phyloP scores from a whole-genome alignment of 345 rosid genomes.

The Citrus unshiu region DNA sequence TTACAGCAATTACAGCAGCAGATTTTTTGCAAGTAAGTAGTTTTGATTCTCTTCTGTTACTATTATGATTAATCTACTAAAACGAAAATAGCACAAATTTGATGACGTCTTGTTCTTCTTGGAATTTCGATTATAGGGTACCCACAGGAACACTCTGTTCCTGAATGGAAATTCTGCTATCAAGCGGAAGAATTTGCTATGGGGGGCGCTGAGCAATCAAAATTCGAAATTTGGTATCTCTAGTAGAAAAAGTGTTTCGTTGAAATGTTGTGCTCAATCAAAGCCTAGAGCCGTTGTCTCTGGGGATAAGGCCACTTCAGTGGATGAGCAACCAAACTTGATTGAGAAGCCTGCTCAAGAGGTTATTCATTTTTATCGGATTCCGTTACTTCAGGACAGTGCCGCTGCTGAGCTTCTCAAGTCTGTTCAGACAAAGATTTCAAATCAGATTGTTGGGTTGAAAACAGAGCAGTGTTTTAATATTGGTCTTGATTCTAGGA shows the following conservation, averaged over 20 bases:
- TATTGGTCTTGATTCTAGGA: constrained; percentile 46
- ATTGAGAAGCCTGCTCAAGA: constrained; percentile 54
- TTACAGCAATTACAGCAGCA: constrained; percentile 32
- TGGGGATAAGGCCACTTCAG: constrained; percentile 27
- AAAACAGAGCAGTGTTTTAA: constrained; percentile 86
- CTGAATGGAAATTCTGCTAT: constrained; percentile 30
- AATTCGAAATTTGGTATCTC: constrained; percentile 17
- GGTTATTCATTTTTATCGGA: constrained; percentile 67
- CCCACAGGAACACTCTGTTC: constrained; percentile 51
- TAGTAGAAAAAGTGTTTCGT: constrained; percentile 26
- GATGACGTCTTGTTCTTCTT: neutral
- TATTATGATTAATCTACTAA: no score
- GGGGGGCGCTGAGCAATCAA: constrained; percentile 36
- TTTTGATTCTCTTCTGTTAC: neutral
- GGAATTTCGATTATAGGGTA: constrained; percentile 42
- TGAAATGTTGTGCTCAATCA: constrained; percentile 50
- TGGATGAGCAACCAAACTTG: constrained; percentile 42
- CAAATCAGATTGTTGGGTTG: constrained; percentile 66
- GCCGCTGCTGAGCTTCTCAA: constrained; percentile 64
- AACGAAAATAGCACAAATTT: neutral
- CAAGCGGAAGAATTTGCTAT: constrained; percentile 29
- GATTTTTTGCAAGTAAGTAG: constrained; percentile 36
- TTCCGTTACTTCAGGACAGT: constrained; percentile 76
- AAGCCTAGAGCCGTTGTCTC: constrained; percentile 54
- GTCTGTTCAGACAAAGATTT: constrained; percentile 57